Evolutionary conservation across 1,139 yeast species (phyloP), one percentile per base, ranked within the genome.

Genomic region (Hansenula sp.): DNA sequence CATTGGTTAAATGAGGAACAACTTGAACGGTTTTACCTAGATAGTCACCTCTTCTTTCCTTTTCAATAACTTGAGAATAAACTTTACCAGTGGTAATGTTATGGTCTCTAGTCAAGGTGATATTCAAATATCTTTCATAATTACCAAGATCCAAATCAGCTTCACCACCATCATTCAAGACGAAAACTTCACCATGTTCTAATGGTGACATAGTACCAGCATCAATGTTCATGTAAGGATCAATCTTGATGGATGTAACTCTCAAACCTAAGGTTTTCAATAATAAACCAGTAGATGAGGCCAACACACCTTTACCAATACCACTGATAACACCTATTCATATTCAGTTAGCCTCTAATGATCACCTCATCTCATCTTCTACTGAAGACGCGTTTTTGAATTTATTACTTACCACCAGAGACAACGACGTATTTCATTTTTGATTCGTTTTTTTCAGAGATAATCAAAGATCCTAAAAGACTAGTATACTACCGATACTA

Each of bases 131-230:
- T 63, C 99, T 83, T 72, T 93, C 99, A 67, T 93, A 93, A 71
- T 93, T 93, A 67, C 99, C 99, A 57, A 93, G 76, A 71, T 93
- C 99, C 65, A 93, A 78, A 70, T 93, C 99, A 42, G 93, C 96
- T 69, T 93, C 99, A 57, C 99, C 99, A 68, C 99, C 99, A 66
- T 93, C 99, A 65, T 93, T 87, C 61, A 93, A 76, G 43, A 94
- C 98, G 64, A 91, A 93, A 66, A 96, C 96, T 68, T 93, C 99
- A 53, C 99, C 99, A 63, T 93, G 99, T 67, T 93, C 99, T 63
- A 93, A 75, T 21, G 99, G 99, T 37, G 96, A 88, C 99, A 93
- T 93, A 43, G 99, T 93, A 58, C 99, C 99, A 39, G 99, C 99
- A 70, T 93, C 99, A 55, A 93, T 89, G 71, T 93, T 93, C 96